A percentile compares a stretch with the other conserved stretches of the same genome.
Evolutionary conservation across 371 early-diverging fungal genomes (phyloP).

Genomic region (Umbelopsis sp.): DNA sequence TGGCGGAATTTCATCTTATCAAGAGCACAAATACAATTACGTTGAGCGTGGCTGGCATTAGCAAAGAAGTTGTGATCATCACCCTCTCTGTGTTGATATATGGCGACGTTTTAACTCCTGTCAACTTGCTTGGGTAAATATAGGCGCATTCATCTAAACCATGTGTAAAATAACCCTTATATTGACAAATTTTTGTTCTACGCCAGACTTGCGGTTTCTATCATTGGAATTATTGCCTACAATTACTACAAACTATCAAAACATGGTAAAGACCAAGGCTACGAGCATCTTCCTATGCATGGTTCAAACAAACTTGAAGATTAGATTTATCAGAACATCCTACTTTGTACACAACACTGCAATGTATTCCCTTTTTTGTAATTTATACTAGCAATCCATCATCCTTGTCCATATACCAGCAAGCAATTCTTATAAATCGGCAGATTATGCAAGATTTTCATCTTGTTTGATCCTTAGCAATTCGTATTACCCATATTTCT

Average conservation of each 20-base stretch:
- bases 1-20: slow-evolving; percentile 83
- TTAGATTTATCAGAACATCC: slow-evolving; percentile 12
- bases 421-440: not conserved
- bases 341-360: not conserved
- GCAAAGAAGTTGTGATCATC: slow-evolving; percentile 70
- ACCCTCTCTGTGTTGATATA: slow-evolving; percentile 59
- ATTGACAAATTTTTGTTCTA: slow-evolving; percentile 8
- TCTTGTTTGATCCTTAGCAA: not conserved
- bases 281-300: slow-evolving; percentile 32
- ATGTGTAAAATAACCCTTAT: not conserved
- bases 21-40: slow-evolving; percentile 84
- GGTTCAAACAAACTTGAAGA: slow-evolving; percentile 36
- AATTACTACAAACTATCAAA: slow-evolving; percentile 60
- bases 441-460: not conserved
- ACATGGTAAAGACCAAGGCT: slow-evolving; percentile 18
- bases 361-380: slow-evolving; percentile 12
- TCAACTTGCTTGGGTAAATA: slow-evolving; percentile 56
- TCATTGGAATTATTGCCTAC: slow-evolving; percentile 60
- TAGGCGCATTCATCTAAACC: no score
- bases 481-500: not conserved
- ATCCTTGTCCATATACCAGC: slow-evolving; percentile 2
- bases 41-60: slow-evolving; percentile 87
- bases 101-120: slow-evolving; percentile 56
- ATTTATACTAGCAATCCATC: slow-evolving; percentile 1
- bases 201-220: slow-evolving; percentile 57